A percentile compares a stretch with the other conserved stretches of the same genome.
Evolutionary conservation across 495 filamentous ascomycete species (phyloP).

Genomic region (Alectoria sarmentosa): DNA sequence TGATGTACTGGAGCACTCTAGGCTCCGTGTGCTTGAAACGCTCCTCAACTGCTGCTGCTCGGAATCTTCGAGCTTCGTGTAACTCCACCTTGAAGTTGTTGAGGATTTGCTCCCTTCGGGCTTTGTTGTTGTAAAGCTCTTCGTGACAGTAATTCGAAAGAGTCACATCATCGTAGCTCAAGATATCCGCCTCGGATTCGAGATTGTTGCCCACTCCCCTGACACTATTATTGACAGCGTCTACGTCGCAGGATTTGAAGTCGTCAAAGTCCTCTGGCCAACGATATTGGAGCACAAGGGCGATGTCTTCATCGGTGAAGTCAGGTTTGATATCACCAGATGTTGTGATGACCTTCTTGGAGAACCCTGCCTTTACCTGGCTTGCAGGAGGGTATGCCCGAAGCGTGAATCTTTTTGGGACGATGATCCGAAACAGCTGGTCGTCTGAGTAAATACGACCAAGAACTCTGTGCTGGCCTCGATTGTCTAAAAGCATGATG

Average conservation of each 20-base stretch:
- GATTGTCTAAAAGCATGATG: not conserved
- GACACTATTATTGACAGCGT: not conserved
- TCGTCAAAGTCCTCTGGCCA: not conserved
- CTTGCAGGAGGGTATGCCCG: not conserved
- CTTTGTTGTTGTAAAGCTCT: not conserved
- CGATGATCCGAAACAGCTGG: constrained; percentile 9
- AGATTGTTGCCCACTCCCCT: not conserved
- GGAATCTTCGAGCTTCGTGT: not conserved
- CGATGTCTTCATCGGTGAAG: not conserved
- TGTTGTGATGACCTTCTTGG: not conserved
- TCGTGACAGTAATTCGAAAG: constrained; percentile 7
- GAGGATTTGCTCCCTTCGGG: not conserved
- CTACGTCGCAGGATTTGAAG: not conserved
- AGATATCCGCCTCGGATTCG: not conserved
- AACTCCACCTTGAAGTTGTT: not conserved
- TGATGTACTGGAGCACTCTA: constrained; percentile 2
- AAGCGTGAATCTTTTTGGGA: not conserved
- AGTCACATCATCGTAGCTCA: constrained; percentile 3
- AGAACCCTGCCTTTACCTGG: not conserved
- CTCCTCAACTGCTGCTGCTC: constrained; percentile 4
- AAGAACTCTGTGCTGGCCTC: not conserved
- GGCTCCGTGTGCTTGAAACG: not conserved
- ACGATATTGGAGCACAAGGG: constrained; percentile 4
- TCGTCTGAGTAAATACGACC: constrained; percentile 1
- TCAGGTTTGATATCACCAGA: not conserved